phyloP scores from a whole-genome alignment of 805 yeast species.

The Monosporozyma siamensis region DNA sequence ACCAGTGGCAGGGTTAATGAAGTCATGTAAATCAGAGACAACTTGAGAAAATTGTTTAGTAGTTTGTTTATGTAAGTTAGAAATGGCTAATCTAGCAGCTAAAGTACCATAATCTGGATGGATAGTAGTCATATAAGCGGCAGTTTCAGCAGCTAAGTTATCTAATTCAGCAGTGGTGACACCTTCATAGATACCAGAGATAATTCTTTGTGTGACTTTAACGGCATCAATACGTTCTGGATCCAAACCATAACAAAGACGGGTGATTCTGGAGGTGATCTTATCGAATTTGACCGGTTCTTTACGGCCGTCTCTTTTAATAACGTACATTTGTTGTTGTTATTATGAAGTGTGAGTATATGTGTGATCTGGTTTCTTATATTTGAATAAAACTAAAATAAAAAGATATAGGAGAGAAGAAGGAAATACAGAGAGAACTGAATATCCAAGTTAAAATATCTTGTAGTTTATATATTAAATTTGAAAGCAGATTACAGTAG shows the following conservation, averaged over 20 bases:
- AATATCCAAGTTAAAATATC: constrained; percentile 74
- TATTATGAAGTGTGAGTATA: constrained; percentile 4
- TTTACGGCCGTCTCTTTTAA: constrained; percentile 84
- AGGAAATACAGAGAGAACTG: constrained; percentile 89
- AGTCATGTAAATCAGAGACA: constrained; percentile 54
- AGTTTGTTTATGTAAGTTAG: constrained; percentile 86
- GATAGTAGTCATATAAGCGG: constrained; percentile 89
- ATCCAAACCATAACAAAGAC: constrained; percentile 88
- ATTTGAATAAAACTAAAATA: not conserved
- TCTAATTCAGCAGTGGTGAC: constrained; percentile 80
- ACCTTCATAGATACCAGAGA: constrained; percentile 75
- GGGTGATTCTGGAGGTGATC: constrained; percentile 86
- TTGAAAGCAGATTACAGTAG: too few species aligned
- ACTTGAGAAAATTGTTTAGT: constrained; percentile 71
- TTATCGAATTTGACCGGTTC: constrained; percentile 92
- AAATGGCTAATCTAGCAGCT: constrained; percentile 90
- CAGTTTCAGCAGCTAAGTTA: constrained; percentile 83
- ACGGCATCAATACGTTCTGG: constrained; percentile 82
- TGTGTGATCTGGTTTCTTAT: not conserved
- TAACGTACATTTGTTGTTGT: constrained; percentile 72
- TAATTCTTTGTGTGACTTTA: constrained; percentile 83
- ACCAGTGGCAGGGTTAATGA: constrained; percentile 66
- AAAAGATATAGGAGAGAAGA: constrained; percentile 57
- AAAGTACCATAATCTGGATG: constrained; percentile 92
- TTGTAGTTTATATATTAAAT: constrained; percentile 1